Conservation (phyloP, 1,284 basidiomycete species). For the Austroboletus sp. region DNA sequence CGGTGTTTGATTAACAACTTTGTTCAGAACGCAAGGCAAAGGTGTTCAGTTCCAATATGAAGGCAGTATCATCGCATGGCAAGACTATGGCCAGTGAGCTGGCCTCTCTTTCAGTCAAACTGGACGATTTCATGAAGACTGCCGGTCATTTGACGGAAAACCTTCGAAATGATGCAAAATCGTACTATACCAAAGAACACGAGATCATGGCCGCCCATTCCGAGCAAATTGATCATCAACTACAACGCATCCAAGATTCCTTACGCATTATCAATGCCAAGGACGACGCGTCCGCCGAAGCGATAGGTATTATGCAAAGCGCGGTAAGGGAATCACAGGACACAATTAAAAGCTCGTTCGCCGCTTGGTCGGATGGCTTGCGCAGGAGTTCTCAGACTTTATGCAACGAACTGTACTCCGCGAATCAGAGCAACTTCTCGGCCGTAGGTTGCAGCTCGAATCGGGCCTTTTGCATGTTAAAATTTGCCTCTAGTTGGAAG, state of each 20-base stretch:
- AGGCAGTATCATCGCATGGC: slow-evolving; percentile 58
- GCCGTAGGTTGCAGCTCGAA: slow-evolving; percentile 33
- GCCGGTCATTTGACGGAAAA: slow-evolving; percentile 48
- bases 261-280: slow-evolving; percentile 54
- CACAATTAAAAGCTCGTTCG: slow-evolving; percentile 47
- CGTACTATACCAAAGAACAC: slow-evolving; percentile 53
- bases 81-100: slow-evolving; percentile 50
- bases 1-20: slow-evolving; percentile 9
- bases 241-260: slow-evolving; percentile 51
- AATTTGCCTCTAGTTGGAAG: slow-evolving; percentile 39
- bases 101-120: slow-evolving; percentile 48
- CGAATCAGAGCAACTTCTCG: slow-evolving; percentile 40
- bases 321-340: slow-evolving; percentile 50
- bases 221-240: slow-evolving; percentile 53
- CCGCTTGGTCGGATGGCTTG: slow-evolving; percentile 49
- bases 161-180: slow-evolving; percentile 52
- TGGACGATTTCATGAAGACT: slow-evolving; percentile 58
- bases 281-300: slow-evolving; percentile 50
- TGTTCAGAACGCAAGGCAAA: slow-evolving; percentile 66
- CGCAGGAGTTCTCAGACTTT: slow-evolving; percentile 44
- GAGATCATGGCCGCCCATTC: slow-evolving; percentile 49
- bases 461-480: not conserved
- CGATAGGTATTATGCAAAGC: slow-evolving; percentile 42
- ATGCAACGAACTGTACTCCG: slow-evolving; percentile 41
- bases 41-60: slow-evolving; percentile 61